These are phyloP conservation scores for Dictyostelium brefeldianum DNA, from an alignment of 78 protist species.

Conservation along the genomic window DNA sequence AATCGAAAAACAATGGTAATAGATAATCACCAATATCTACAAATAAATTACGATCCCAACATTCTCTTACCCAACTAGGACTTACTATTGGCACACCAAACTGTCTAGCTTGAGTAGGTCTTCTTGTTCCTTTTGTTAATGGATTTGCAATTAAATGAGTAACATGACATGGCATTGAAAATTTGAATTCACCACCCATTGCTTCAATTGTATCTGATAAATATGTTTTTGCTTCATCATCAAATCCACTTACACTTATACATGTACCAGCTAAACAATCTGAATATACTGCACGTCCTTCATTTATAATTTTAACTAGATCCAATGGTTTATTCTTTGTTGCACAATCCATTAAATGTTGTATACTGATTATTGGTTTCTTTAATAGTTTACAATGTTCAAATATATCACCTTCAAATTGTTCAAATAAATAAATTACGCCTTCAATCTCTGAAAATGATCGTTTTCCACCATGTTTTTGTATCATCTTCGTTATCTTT, in stretches of 20 bases:
- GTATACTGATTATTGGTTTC: neutral
- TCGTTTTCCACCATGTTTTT: constrained; percentile 25
- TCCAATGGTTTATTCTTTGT: neutral
- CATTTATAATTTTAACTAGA: neutral
- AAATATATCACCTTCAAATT: neutral
- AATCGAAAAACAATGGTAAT: constrained; percentile 6
- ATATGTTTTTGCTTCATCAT: neutral
- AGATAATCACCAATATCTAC: neutral
- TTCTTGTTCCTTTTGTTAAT: neutral
- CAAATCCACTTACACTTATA: neutral
- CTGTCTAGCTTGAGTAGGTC: neutral
- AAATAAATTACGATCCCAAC: neutral
- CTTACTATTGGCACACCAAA: neutral
- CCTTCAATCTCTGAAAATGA: neutral
- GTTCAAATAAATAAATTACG: neutral
- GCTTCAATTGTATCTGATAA: neutral
- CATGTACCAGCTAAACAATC: neutral
- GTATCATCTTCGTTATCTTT: neutral
- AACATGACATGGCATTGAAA: neutral
- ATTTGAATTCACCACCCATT: neutral
- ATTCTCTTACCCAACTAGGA: neutral
- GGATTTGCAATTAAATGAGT: neutral
- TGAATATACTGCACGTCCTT: constrained; percentile 10
- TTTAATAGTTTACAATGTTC: neutral
- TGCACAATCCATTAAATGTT: constrained; percentile 6